A percentile compares a stretch with the other conserved stretches of the same genome.
Conservation (phyloP, 106 monocot genomes). For the Amphibolis antarctica region DNA sequence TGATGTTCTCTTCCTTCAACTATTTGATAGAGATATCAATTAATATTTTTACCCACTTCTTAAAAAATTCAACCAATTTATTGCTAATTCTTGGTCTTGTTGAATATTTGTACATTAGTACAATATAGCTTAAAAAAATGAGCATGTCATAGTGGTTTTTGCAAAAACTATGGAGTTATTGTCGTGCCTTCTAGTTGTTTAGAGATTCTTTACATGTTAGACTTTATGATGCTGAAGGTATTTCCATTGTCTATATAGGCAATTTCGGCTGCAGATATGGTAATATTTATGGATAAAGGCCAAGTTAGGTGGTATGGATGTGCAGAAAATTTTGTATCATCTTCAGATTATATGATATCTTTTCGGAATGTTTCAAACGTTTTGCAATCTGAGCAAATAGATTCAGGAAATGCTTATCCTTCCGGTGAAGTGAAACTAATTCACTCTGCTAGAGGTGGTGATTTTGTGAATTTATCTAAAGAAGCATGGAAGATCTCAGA, state of each 20-base stretch:
- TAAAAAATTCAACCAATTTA: too few relatives aligned
- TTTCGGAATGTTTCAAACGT: constrained; percentile 15
- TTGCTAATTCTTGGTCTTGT: too few relatives aligned
- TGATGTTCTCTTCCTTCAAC: too few relatives aligned
- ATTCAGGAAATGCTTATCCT: constrained; percentile 5
- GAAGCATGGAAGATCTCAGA: constrained; percentile 20
- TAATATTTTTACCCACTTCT: too few relatives aligned
- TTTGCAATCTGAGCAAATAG: constrained; percentile 11
- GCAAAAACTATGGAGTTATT: too few relatives aligned
- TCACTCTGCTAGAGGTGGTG: constrained; percentile 12
- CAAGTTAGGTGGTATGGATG: constrained; percentile 64
- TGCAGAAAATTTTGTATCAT: constrained; percentile 28
- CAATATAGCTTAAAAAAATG: too few relatives aligned
- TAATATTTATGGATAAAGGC: constrained; percentile 86
- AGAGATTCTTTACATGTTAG: too few relatives aligned
- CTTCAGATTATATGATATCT: constrained; percentile 40
- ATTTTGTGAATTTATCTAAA: constrained; percentile 23
- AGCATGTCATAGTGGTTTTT: too few relatives aligned
- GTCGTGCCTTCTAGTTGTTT: too few relatives aligned
- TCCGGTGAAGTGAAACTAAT: constrained; percentile 16
- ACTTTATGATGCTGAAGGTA: neutral
- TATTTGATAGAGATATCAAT: too few relatives aligned
- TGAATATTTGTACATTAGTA: too few relatives aligned
- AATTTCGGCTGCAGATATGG: constrained; percentile 73
- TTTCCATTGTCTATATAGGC: constrained; percentile 41